A percentile compares a stretch with the other conserved stretches of the same genome.
phyloP scores from a whole-genome alignment of 306 rosid genomes.

The Hippophae gyantsensis region DNA sequence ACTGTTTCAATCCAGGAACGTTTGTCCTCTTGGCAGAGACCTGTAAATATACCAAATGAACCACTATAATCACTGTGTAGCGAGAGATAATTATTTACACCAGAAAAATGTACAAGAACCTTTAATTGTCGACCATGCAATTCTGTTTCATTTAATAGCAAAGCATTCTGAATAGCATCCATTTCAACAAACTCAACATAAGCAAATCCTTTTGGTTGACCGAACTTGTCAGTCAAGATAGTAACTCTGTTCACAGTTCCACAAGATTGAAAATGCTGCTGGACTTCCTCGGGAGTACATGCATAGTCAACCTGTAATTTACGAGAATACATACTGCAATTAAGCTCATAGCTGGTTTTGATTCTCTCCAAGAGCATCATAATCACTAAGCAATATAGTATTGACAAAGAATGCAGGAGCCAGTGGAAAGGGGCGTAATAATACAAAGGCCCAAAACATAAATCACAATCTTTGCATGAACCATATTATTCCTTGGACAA shows the following conservation, averaged over 20 bases:
- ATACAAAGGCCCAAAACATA: too few species aligned
- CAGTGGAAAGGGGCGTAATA: too few species aligned
- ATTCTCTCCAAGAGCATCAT: background rate
- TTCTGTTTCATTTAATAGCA: constrained; percentile 85
- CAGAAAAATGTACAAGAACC: constrained; percentile 33
- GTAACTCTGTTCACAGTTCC: constrained; percentile 99
- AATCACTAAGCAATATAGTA: constrained; percentile 4
- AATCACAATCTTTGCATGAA: too few species aligned
- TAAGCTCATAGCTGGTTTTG: background rate
- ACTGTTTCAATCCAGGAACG: constrained; percentile 89
- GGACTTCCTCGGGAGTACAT: constrained; percentile 98
- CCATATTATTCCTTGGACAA: too few species aligned
- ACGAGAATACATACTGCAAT: constrained; percentile 3
- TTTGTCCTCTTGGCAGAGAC: constrained; percentile 97
- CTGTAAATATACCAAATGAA: constrained; percentile 34
- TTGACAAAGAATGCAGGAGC: background rate
- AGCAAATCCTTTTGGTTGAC: constrained; percentile 98
- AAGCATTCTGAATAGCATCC: constrained; percentile 92
- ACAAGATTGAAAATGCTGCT: constrained; percentile 98
- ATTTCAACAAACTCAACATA: constrained; percentile 95
- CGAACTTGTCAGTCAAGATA: constrained; percentile 96
- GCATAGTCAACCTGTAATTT: constrained; percentile 83
- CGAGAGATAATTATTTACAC: background rate
- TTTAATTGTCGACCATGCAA: constrained; percentile 96
- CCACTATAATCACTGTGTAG: constrained; percentile 10